These are phyloP conservation scores for Russula sp. DNA, from an alignment of 768 basidiomycete genomes.

Conservation along the genomic window DNA sequence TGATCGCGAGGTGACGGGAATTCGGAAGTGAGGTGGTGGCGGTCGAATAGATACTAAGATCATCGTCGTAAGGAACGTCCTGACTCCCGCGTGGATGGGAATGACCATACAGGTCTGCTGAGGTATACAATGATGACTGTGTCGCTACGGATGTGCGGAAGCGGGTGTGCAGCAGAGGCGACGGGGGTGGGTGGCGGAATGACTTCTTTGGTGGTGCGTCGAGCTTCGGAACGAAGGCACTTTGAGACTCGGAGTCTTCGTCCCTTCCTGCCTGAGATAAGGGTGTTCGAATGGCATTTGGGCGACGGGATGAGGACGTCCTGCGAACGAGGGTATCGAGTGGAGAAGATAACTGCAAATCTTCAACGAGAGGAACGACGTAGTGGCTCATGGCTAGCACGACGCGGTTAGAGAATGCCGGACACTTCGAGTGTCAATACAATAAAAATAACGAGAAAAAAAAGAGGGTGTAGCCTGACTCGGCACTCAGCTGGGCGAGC, in stretches of 20 bases:
- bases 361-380: neutral
- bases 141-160: conserved; percentile 42
- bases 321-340: conserved; percentile 51
- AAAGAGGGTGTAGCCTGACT: too few species aligned
- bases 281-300: conserved; percentile 17
- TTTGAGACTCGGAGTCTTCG: neutral
- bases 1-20: conserved; percentile 23
- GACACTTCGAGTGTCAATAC: neutral
- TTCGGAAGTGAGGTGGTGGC: conserved; percentile 33
- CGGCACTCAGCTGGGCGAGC: too few species aligned
- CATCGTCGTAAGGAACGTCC: conserved; percentile 30
- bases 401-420: neutral
- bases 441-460: neutral
- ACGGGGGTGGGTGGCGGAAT: conserved; percentile 32
- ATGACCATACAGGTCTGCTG: conserved; percentile 12
- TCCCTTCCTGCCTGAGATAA: conserved; percentile 3
- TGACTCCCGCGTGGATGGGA: conserved; percentile 16
- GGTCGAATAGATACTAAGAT: conserved; percentile 40
- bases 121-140: conserved; percentile 29
- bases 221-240: conserved; percentile 8
- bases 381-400: conserved; percentile 12
- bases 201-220: conserved; percentile 15
- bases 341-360: conserved; percentile 44
- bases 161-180: conserved; percentile 45
- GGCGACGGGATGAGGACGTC: conserved; percentile 43